Percentiles rank a stretch among this genome's conserved stretches.
Conservation (phyloP, 139 green algal species). For the Chlamydomonas schloesseri region DNA sequence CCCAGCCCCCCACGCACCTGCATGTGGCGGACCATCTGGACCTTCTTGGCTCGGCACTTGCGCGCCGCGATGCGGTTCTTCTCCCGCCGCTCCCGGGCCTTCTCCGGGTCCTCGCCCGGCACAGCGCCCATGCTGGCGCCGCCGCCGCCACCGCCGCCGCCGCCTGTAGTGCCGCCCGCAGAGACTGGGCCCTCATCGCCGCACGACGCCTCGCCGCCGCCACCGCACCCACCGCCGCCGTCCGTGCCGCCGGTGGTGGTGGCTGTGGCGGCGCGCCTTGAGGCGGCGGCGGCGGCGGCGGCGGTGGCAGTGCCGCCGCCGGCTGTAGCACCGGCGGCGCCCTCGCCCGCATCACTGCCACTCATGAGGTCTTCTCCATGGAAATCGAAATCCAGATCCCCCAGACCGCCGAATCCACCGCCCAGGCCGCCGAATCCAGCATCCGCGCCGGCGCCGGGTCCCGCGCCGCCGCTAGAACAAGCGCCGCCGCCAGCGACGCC, state of each 20-base stretch:
- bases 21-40: slow-evolving; percentile 29
- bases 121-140: neutral
- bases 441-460: too few species aligned
- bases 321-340: too few species aligned
- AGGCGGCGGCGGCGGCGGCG: too few species aligned
- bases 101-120: slow-evolving; percentile 19
- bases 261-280: too few species aligned
- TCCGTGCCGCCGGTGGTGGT: neutral
- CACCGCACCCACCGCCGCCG: neutral
- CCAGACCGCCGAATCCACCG: too few species aligned
- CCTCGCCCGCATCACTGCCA: too few species aligned
- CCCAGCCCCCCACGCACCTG: neutral
- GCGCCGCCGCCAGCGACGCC: too few species aligned
- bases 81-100: slow-evolving; percentile 44
- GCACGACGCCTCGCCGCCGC: neutral
- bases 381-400: too few species aligned
- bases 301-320: too few species aligned
- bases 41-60: slow-evolving; percentile 49
- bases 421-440: too few species aligned
- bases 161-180: neutral
- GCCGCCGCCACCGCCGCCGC: neutral
- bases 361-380: too few species aligned
- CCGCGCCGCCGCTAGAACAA: too few species aligned
- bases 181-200: neutral
- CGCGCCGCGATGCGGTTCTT: slow-evolving; percentile 60